phyloP scores from a whole-genome alignment of 495 filamentous ascomycete genomes.

The Aspergillus homomorphus region DNA sequence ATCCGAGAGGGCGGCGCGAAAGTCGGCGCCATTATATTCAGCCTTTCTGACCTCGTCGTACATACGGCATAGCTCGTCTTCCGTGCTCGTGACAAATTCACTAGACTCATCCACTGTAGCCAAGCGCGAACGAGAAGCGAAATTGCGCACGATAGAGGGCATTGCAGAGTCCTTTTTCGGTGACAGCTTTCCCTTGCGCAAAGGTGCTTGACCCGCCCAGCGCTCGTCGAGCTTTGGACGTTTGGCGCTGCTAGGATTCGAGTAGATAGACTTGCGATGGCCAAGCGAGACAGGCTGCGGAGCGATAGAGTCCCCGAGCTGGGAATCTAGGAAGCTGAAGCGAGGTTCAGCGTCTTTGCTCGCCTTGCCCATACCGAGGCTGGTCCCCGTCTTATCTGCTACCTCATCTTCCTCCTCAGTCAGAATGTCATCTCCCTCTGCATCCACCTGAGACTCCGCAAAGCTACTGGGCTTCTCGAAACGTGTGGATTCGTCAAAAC shows the following conservation, averaged over 20 bases:
- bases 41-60: conserved; percentile 56
- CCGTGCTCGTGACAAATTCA: conserved; percentile 45
- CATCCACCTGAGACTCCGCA: conserved; percentile 31
- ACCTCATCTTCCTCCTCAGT: conserved; percentile 42
- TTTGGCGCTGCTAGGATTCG: conserved; percentile 42
- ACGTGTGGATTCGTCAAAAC: conserved; percentile 36
- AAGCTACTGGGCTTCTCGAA: conserved; percentile 33
- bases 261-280: conserved; percentile 40
- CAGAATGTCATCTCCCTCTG: conserved; percentile 35
- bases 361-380: conserved; percentile 24
- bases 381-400: conserved; percentile 20
- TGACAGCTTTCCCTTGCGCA: conserved; percentile 37
- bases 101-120: conserved; percentile 41
- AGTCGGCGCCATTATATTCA: conserved; percentile 50
- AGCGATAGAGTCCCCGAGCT: conserved; percentile 26
- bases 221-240: conserved; percentile 44
- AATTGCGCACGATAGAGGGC: conserved; percentile 43
- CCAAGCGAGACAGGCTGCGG: conserved; percentile 16
- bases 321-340: conserved; percentile 36
- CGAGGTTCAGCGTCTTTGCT: conserved; percentile 18
- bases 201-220: conserved; percentile 38
- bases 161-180: conserved; percentile 51
- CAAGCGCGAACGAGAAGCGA: conserved; percentile 34
- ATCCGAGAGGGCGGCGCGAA: conserved; percentile 53
- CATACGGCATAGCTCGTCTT: conserved; percentile 41